These are phyloP conservation scores for Cladophialophora psammophila DNA, from an alignment of 2,329 filamentous ascomycete species.

Conservation along the genomic window DNA sequence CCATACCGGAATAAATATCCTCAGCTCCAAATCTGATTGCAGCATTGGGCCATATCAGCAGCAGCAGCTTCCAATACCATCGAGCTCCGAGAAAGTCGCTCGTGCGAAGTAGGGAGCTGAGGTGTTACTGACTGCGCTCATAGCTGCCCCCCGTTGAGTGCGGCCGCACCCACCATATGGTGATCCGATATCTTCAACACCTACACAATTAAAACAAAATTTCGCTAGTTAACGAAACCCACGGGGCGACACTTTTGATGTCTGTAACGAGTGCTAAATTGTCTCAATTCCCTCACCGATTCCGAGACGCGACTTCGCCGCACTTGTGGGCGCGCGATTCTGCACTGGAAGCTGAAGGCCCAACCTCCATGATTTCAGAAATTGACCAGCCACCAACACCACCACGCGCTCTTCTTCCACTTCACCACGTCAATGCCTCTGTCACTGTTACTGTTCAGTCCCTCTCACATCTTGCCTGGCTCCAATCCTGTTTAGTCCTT, in stretches of 20 bases:
- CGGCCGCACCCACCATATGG: constrained; percentile 26
- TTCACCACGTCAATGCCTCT: constrained; percentile 32
- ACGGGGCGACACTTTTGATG: constrained; percentile 4
- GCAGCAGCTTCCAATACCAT: constrained; percentile 22
- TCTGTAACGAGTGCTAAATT: constrained; percentile 5
- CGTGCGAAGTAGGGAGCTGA: constrained; percentile 23
- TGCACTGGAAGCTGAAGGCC: constrained; percentile 25
- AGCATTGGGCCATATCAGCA: background rate
- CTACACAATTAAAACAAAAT: constrained; percentile 8
- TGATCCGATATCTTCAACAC: constrained; percentile 23
- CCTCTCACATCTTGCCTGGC: constrained; percentile 19
- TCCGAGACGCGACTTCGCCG: constrained; percentile 27
- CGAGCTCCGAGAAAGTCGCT: constrained; percentile 7
- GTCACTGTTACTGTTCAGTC: constrained; percentile 28
- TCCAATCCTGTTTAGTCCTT: constrained; percentile 29
- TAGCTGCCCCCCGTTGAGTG: constrained; percentile 9
- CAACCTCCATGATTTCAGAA: constrained; percentile 37
- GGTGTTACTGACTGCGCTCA: constrained; percentile 13
- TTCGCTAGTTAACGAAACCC: constrained; percentile 5
- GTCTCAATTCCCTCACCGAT: constrained; percentile 5
- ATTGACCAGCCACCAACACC: constrained; percentile 34
- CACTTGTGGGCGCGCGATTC: constrained; percentile 23
- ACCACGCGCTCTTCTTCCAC: constrained; percentile 27
- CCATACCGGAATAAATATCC: too few relatives aligned
- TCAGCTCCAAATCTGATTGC: background rate